phyloP scores from a whole-genome alignment of 768 basidiomycete species.

The Amanita rimosa region DNA sequence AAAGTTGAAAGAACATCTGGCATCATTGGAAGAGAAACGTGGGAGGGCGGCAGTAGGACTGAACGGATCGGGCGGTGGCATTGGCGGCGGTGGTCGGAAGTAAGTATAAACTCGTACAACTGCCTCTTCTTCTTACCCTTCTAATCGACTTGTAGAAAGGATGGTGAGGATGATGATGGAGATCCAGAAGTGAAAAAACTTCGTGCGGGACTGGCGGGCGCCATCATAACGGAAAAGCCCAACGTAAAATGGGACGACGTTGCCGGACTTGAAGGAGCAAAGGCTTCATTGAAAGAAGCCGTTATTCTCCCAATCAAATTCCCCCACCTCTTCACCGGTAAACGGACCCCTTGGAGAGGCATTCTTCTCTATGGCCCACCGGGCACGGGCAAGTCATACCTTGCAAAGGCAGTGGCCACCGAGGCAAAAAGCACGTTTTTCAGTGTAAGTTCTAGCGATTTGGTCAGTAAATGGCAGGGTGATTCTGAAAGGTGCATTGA shows the following conservation, averaged over 20 bases:
- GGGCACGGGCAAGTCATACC: slow-evolving; percentile 92
- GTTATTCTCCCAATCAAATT: slow-evolving; percentile 99
- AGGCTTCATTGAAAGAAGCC: slow-evolving; percentile 93
- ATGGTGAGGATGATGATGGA: slow-evolving; percentile 55
- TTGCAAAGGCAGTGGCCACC: slow-evolving; percentile 98
- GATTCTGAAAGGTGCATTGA: slow-evolving; percentile 84
- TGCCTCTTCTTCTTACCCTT: background rate
- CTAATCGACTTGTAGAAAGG: slow-evolving; percentile 20
- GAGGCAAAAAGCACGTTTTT: slow-evolving; percentile 99
- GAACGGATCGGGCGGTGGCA: slow-evolving; percentile 31
- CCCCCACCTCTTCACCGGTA: slow-evolving; percentile 96
- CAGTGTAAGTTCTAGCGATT: slow-evolving; percentile 87
- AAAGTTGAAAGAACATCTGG: slow-evolving; percentile 77
- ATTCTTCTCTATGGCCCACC: slow-evolving; percentile 96
- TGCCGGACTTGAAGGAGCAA: slow-evolving; percentile 90
- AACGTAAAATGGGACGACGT: slow-evolving; percentile 99
- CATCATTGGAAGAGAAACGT: slow-evolving; percentile 49
- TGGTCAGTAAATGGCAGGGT: slow-evolving; percentile 99
- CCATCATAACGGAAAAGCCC: slow-evolving; percentile 88
- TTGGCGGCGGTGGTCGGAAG: slow-evolving; percentile 34
- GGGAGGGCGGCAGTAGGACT: slow-evolving; percentile 37
- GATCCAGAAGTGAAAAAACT: slow-evolving; percentile 97
- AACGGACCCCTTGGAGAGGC: slow-evolving; percentile 94
- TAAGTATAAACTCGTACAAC: slow-evolving; percentile 10
- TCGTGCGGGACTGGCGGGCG: slow-evolving; percentile 77